Conservation (phyloP, 2,329 filamentous ascomycete genomes). For the Ceratocystis smalleyi region DNA sequence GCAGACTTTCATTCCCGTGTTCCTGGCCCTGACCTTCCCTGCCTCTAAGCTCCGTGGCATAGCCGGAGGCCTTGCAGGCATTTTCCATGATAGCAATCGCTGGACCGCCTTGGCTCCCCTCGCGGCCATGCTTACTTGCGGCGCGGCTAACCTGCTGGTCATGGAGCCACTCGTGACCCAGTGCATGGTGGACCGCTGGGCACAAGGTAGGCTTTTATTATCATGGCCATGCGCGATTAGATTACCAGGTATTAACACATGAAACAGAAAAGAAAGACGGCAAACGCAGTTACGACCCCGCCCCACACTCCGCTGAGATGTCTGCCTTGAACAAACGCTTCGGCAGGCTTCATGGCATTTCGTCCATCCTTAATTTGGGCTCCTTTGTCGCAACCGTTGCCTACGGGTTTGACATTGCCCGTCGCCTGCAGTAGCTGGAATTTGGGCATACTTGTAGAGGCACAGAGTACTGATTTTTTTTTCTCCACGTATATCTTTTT, state of each 20-base stretch:
- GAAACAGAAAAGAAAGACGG: slow-evolving; percentile 63
- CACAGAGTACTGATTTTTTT: no score
- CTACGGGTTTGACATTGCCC: slow-evolving; percentile 64
- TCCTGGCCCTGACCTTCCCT: slow-evolving; percentile 68
- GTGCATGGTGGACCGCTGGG: slow-evolving; percentile 58
- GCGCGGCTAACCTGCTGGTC: slow-evolving; percentile 52
- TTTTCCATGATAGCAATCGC: slow-evolving; percentile 45
- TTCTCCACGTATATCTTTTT: no score
- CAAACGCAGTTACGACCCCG: slow-evolving; percentile 67
- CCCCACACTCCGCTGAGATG: slow-evolving; percentile 78
- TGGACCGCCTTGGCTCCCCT: slow-evolving; percentile 54
- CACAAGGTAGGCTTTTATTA: slow-evolving; percentile 48
- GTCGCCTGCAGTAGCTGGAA: slow-evolving; percentile 36
- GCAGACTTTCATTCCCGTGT: slow-evolving; percentile 57
- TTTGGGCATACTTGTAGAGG: no score
- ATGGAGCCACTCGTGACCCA: slow-evolving; percentile 62
- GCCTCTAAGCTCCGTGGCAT: slow-evolving; percentile 33
- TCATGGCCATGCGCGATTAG: background rate
- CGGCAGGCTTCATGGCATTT: slow-evolving; percentile 63
- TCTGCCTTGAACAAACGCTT: slow-evolving; percentile 63
- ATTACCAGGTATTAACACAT: slow-evolving; percentile 1
- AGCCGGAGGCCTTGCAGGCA: slow-evolving; percentile 34
- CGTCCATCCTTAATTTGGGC: slow-evolving; percentile 61
- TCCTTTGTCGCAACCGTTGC: slow-evolving; percentile 53
- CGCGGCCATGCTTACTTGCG: slow-evolving; percentile 52